A percentile compares a stretch with the other conserved stretches of the same genome.
These are phyloP conservation scores for Alloteropsis semialata DNA, from an alignment of 176 grass and related monocot species.

Conservation along the genomic window DNA sequence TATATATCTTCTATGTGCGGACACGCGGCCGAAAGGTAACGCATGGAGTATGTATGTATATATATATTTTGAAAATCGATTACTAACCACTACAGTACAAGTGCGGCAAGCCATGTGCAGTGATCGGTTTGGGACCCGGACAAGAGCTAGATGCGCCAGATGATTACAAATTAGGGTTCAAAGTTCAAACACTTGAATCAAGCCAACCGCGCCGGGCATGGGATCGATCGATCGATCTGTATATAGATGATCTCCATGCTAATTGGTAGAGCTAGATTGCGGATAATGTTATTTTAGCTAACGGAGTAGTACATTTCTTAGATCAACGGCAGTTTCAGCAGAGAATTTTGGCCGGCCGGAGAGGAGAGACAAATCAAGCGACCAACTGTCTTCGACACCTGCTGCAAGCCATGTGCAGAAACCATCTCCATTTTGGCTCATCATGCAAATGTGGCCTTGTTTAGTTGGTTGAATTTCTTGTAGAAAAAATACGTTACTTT, in stretches of 20 bases:
- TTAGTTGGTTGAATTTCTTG: no score
- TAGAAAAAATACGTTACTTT: no score
- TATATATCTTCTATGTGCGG: background rate
- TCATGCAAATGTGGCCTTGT: no score
- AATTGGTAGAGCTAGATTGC: no score
- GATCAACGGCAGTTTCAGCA: constrained; percentile 17
- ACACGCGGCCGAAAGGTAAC: constrained; percentile 33
- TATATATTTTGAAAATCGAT: no score
- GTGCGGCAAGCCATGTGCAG: constrained; percentile 14
- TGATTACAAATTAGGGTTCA: constrained; percentile 27
- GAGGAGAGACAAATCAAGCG: no score
- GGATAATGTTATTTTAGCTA: background rate
- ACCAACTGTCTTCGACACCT: no score
- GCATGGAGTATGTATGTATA: no score
- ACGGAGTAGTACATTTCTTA: no score
- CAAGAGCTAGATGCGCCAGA: background rate
- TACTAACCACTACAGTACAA: background rate
- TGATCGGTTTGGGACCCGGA: background rate
- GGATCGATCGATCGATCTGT: no score
- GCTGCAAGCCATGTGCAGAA: no score
- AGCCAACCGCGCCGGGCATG: background rate
- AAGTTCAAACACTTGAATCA: constrained; percentile 9
- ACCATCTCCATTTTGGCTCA: no score
- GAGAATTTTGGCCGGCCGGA: constrained; percentile 30
- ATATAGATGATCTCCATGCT: background rate